Evolutionary conservation across 805 yeast species (phyloP).

Genomic region (Wickerhamomyces kurtzmanii): DNA sequence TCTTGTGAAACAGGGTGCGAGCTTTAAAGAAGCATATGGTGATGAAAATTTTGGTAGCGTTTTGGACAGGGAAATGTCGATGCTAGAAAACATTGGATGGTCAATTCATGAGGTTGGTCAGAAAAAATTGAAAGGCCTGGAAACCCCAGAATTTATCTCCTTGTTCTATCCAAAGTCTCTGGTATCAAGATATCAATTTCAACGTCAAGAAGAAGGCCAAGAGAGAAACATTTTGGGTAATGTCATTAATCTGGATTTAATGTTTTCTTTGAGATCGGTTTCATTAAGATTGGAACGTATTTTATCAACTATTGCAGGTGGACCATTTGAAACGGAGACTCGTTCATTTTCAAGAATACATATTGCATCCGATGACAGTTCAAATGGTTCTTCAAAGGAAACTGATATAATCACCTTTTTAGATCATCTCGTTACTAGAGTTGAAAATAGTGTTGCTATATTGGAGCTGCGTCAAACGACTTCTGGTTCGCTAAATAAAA

Average conservation of each 20-base stretch:
- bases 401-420: slow-evolving; percentile 43
- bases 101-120: slow-evolving; percentile 67
- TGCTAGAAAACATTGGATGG: slow-evolving; percentile 64
- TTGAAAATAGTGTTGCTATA: slow-evolving; percentile 48
- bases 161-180: slow-evolving; percentile 64
- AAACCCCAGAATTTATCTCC: slow-evolving; percentile 82
- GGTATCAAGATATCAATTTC: slow-evolving; percentile 45
- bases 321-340: slow-evolving; percentile 13
- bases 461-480: slow-evolving; percentile 31
- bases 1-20: slow-evolving; percentile 14
- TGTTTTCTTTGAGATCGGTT: slow-evolving; percentile 42
- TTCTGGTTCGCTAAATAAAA: slow-evolving; percentile 12
- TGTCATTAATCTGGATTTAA: slow-evolving; percentile 24
- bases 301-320: slow-evolving; percentile 39
- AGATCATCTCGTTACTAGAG: slow-evolving; percentile 58
- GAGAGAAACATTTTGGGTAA: too few species aligned
- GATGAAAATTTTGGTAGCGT: slow-evolving; percentile 39
- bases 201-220: slow-evolving; percentile 22
- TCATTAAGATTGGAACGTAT: slow-evolving; percentile 51
- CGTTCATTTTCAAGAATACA: slow-evolving; percentile 1
- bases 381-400: slow-evolving; percentile 16
- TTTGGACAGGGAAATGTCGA: slow-evolving; percentile 54
- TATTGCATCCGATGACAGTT: slow-evolving; percentile 15
- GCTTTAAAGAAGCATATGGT: slow-evolving; percentile 30
- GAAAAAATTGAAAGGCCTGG: slow-evolving; percentile 85